Evolutionary conservation across 2,329 filamentous ascomycete species (phyloP).

Genomic region (Botrytis fabae): DNA sequence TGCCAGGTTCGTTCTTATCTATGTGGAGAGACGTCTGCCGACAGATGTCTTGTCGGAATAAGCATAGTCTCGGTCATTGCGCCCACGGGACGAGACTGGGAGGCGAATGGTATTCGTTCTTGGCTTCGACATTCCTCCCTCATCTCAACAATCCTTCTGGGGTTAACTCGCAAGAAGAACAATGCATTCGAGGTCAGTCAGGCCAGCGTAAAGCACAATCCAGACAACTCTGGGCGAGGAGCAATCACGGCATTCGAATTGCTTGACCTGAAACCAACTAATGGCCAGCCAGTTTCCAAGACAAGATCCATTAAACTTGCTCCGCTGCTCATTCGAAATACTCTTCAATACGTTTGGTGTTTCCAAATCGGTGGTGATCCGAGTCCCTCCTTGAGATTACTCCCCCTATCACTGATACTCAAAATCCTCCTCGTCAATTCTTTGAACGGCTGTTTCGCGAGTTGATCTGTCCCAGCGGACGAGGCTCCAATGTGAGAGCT

Average conservation of each 20-base stretch:
- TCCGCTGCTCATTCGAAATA: background rate
- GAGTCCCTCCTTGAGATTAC: background rate
- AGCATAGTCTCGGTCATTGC: background rate
- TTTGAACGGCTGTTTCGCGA: background rate
- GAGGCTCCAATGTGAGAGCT: rapidly evolving
- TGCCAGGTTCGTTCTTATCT: background rate
- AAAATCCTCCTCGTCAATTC: background rate
- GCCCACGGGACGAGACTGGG: background rate
- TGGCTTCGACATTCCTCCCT: background rate
- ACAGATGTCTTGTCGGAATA: background rate
- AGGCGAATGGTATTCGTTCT: background rate
- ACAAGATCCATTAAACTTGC: background rate
- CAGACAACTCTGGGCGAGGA: background rate
- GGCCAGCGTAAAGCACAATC: background rate
- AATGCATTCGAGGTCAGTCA: background rate
- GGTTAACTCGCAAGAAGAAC: background rate
- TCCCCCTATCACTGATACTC: background rate
- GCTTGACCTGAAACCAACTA: background rate
- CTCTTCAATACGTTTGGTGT: background rate
- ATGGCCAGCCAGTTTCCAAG: background rate
- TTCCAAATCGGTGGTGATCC: background rate
- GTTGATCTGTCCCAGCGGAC: background rate
- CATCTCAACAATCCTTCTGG: background rate
- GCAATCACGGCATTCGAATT: background rate
- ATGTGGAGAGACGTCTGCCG: background rate